Base-by-base conservation (phyloP, 208 protist species). In the Phytomonas serpens region DNA sequence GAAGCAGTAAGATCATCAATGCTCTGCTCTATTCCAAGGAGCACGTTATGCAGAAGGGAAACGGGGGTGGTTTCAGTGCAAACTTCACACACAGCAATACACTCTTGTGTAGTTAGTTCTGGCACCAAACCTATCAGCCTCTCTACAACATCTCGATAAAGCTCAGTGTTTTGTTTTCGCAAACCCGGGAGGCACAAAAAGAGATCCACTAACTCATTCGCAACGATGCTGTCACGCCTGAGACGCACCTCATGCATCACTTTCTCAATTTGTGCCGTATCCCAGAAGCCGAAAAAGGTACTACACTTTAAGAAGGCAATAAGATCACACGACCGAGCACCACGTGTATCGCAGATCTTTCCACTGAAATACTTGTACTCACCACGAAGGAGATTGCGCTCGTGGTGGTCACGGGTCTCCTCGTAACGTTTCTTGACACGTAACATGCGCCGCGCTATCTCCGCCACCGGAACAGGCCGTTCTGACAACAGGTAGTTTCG, bases 291-390 rank as follows among this genome's bases (percentile, higher is more conserved):
- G 69, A 97, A 97, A 68, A 94, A 95, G 29, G 84, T 81, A 61
- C 73, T 80, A 68, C 85, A 92, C 74, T 93, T 77, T 37, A 95
- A 75, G 66, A 94, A 91, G 9, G 80, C 84, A 23, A 97, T 81
- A 73, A 94, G 83, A 76, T 95, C 93, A 34, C 79, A 70, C 10
- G 77, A 63, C 0, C 83, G 85, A 6, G 90, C 79, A 11, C 81
- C 84, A 16, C 88, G 82, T 42, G 90, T 64, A 72, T 95, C 88
- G 72, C 88, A 93, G 52, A 90, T 72, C 75, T 97, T 97, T 0
- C 93, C 93, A n/a, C 81, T 93, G 75, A 94, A 97, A 77, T 95
- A 97, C 83, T 97, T 97, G 89, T 97, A 97, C 82, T 97, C 93
- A 13, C 93, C 93, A 0, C 89, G 83, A n/a, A 97, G 83, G 7